Evolutionary conservation across 345 rosid genomes (phyloP).

Genomic region (Euphorbia lathyris): DNA sequence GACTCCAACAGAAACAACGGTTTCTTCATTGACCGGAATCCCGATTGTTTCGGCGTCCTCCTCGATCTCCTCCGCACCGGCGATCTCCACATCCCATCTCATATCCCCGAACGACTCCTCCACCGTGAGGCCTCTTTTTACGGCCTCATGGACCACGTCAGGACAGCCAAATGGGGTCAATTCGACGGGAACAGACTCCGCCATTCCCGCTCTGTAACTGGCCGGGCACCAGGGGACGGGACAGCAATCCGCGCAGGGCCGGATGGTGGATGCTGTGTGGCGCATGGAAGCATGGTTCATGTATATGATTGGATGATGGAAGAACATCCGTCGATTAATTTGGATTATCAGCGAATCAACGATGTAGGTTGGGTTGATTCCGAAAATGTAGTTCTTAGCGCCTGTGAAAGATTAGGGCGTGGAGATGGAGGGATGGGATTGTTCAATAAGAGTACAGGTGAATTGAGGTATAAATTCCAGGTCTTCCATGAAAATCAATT

Average conservation of each 20-base stretch:
- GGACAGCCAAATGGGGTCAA: conserved; percentile 75
- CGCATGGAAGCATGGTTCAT: conserved; percentile 86
- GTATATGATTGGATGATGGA: conserved; percentile 90
- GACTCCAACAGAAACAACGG: conserved; percentile 24
- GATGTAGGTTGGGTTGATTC: conserved; percentile 80
- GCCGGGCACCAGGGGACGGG: conserved; percentile 95
- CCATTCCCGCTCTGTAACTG: conserved; percentile 49
- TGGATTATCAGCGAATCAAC: conserved; percentile 87
- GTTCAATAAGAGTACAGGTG: conserved; percentile 69
- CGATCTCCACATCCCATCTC: conserved; percentile 67
- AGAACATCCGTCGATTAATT: conserved; percentile 70
- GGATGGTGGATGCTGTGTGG: conserved; percentile 92
- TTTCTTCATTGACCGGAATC: conserved; percentile 76
- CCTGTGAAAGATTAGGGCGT: conserved; percentile 75
- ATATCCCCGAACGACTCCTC: conserved; percentile 65
- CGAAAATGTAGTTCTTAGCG: conserved; percentile 57
- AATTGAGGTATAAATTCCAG: conserved; percentile 67
- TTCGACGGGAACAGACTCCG: conserved; percentile 82
- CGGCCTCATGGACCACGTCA: conserved; percentile 71
- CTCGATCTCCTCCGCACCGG: conserved; percentile 99
- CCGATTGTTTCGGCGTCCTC: conserved; percentile 84
- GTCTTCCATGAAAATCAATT: conserved; percentile 63
- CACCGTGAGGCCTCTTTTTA: conserved; percentile 80
- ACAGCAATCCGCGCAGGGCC: conserved; percentile 94
- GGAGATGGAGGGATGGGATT: conserved; percentile 97